Evolutionary conservation across 2,329 filamentous ascomycete species (phyloP), one percentile per base, ranked within the genome.

Genomic region (Pseudogymnoascus sp.): DNA sequence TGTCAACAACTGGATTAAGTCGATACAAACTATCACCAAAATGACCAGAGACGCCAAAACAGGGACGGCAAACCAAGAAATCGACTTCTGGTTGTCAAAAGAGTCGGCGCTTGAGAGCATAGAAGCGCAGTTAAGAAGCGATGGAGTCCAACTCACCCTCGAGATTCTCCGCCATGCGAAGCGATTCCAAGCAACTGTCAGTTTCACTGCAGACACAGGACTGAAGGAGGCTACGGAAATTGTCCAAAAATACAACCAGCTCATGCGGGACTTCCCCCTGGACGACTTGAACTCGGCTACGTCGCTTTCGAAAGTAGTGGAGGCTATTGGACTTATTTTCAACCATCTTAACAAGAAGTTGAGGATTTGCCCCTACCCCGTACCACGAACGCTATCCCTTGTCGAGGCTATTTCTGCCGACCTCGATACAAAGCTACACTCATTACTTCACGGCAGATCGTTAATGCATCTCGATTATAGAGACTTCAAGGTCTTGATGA

Each of bases 31-130:
- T 57, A 95, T 97, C 67, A 99, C 94, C 38, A 95, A 95, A 76
- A 89, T 96, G 79, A 90, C 91, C 39, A 86, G 91, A 70, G 94
- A 99, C 68, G 86, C 90, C 0, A 78, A 79, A 4, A 83, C 70
- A 78, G 81, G 86, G 32, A 96, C 91, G 20, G 94, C 94, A 32
- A 93, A 90, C 61, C 94, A 97, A 73, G 94, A 99, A 74, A 96
- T 99, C 74, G 97, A 97, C 74, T 99, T 99, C 71, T 99, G 94
- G 94, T 75, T 99, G 58, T 95, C 91, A 1, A 96, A 99, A 89
- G 95, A 99, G 74, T 89, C 88, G 14, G 90, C 92, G 4, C 76
- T 99, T 65, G 92, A 97, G 72, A 88, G 88, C 28, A 96, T 99
- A 63, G 93, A 97, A 73, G 84, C 81, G 39, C 93, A 97, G 73